Base-by-base conservation (phyloP, 352 stramenopile genomes). In the Phytopythium vexans region DNA sequence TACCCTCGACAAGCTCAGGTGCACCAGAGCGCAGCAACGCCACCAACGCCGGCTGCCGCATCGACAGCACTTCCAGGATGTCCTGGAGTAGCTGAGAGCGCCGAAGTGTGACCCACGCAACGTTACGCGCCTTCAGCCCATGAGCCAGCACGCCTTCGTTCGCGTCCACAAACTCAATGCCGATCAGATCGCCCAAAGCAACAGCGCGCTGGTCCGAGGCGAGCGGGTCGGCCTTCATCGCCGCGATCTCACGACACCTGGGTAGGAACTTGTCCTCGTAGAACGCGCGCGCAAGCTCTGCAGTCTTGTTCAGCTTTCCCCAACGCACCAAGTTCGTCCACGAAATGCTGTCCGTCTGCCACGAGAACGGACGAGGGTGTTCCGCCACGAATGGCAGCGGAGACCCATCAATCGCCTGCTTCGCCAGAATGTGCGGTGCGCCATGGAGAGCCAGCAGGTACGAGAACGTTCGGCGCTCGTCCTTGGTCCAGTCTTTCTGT, bases 111-210 rank as follows among this genome's bases (percentile, higher is more conserved):
- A 94, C 68, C 81, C 82, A 94, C 55, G 86, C 84, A 47, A 82
- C 83, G 62, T 92, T 89, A 31, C 84, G 86, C 21, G 86, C 83
- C 66, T 95, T 95, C 6, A 92, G 64, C 4, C 86, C 86, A 62
- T 95, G 86, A 0, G 85, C 80, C 42, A 92, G 38, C 10, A 93
- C 76, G 31, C 82, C 86, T 63, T 95, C 84, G 45, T 88, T 84
- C 8, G 83, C 82, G 50, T 95, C 86, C 9, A 95, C 83, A 50
- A 92, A 95, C 54, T 93, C 80, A 40, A 95, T 89, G 32, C 85
- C 86, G 16, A 94, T 86, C 9, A 92, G 61, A 58, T 92, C 80
- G 4, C 82, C 74, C 14, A 92, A 53, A 6, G 83, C 80, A 43
- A 88, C 64, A 1, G 83, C 77, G 27, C 84, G 81, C 56, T 94